These are phyloP conservation scores for Pichia norvegensis DNA, from an alignment of 1,139 yeast genomes.

Conservation along the genomic window DNA sequence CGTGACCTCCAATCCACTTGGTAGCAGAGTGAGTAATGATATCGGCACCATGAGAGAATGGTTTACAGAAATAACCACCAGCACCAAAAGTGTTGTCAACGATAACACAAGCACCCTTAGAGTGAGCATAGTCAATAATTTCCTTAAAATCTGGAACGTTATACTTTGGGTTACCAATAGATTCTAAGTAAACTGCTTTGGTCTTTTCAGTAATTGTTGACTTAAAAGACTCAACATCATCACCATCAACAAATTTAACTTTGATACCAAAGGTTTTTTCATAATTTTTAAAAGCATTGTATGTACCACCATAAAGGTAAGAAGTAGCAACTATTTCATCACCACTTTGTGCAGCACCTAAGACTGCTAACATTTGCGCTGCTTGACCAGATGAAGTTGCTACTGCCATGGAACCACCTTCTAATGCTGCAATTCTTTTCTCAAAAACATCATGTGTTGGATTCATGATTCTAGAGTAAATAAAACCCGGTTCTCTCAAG, in stretches of 20 bases:
- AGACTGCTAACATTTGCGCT: slow-evolving; percentile 80
- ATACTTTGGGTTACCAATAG: slow-evolving; percentile 91
- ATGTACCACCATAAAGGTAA: slow-evolving; percentile 93
- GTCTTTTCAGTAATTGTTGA: slow-evolving; percentile 73
- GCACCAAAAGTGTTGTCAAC: slow-evolving; percentile 98
- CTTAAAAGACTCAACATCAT: slow-evolving; percentile 59
- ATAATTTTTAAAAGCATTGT: slow-evolving; percentile 89
- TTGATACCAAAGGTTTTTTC: slow-evolving; percentile 74
- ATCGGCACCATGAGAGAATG: slow-evolving; percentile 72
- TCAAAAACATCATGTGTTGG: slow-evolving; percentile 92
- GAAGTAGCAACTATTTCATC: slow-evolving; percentile 85
- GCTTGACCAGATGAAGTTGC: slow-evolving; percentile 95
- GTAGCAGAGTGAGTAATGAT: slow-evolving; percentile 79
- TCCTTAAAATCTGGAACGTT: slow-evolving; percentile 87
- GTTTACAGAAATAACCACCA: slow-evolving; percentile 82
- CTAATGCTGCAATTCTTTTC: slow-evolving; percentile 85
- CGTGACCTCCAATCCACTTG: slow-evolving; percentile 98
- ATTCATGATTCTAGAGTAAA: slow-evolving; percentile 84
- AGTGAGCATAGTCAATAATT: slow-evolving; percentile 71
- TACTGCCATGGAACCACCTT: slow-evolving; percentile 84
- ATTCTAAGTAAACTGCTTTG: slow-evolving; percentile 82
- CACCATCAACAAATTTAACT: slow-evolving; percentile 73
- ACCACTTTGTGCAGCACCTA: slow-evolving; percentile 80
- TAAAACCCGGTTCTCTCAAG: slow-evolving; percentile 70
- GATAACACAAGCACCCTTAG: slow-evolving; percentile 82